Percentiles rank a stretch among this genome's conserved stretches.
phyloP scores from a whole-genome alignment of 2,329 filamentous ascomycete genomes.

The Cordyceps javanica region DNA sequence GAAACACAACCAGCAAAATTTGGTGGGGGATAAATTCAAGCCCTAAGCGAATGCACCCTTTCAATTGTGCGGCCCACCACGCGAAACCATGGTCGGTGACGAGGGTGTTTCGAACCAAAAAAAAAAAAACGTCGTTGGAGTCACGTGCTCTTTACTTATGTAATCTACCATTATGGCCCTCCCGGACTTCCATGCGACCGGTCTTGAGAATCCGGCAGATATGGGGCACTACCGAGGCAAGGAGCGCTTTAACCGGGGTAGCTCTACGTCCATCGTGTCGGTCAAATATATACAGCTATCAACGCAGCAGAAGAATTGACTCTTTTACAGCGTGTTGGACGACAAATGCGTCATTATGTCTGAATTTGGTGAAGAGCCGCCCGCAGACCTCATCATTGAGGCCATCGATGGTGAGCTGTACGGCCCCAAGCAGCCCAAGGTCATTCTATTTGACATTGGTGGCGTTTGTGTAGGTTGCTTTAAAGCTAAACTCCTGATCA shows the following conservation, averaged over 20 bases:
- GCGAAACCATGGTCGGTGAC: constrained; percentile 14
- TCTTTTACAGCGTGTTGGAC: not conserved
- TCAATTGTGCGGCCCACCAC: constrained; percentile 13
- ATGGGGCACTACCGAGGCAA: constrained; percentile 12
- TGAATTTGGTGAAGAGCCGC: constrained; percentile 10
- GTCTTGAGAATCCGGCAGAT: not conserved
- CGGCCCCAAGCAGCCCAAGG: constrained; percentile 52
- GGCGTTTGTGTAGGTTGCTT: constrained; percentile 82
- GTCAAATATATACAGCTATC: not conserved
- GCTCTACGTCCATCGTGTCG: not conserved
- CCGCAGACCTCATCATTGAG: constrained; percentile 25
- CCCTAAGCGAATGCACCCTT: constrained; percentile 29
- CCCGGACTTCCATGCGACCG: not conserved
- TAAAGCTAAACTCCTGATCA: not conserved
- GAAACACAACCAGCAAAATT: constrained; percentile 21
- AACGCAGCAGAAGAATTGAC: not conserved
- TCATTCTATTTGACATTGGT: constrained; percentile 89
- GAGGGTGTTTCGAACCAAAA: not conserved
- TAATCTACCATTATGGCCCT: not conserved
- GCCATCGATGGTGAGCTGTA: constrained; percentile 33
- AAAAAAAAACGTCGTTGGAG: too few species aligned
- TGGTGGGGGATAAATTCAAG: constrained; percentile 36
- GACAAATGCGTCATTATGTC: not conserved
- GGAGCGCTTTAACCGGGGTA: not conserved
- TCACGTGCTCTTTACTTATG: not conserved